These are phyloP conservation scores for Eimeria tenella DNA, from an alignment of 169 alveolate species.

Conservation along the genomic window DNA sequence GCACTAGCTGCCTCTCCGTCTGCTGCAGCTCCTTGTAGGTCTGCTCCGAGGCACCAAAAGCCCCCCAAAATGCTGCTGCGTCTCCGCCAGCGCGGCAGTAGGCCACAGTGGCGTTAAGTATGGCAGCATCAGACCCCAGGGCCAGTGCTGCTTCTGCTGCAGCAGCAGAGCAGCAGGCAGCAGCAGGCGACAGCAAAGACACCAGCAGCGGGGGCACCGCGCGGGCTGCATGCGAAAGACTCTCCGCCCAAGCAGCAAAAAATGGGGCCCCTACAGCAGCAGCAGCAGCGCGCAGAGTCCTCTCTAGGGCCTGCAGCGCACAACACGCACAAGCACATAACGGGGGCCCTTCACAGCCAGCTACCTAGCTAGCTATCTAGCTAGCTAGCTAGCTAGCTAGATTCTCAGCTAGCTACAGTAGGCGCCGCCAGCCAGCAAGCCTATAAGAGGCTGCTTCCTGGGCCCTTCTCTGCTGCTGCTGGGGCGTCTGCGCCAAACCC, in stretches of 20 bases:
- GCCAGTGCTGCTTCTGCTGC: slow-evolving; percentile 62
- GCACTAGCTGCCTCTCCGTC: slow-evolving; percentile 39
- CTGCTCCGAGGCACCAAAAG: neutral
- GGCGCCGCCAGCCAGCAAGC: neutral
- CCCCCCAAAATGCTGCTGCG: slow-evolving; percentile 38
- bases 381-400: neutral
- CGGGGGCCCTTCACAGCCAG: neutral
- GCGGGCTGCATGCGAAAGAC: neutral
- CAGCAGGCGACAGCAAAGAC: slow-evolving; percentile 29
- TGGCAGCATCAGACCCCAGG: slow-evolving; percentile 26
- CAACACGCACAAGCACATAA: neutral
- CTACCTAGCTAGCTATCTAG: slow-evolving; percentile 24
- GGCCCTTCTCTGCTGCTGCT: no score
- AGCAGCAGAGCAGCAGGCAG: slow-evolving; percentile 47
- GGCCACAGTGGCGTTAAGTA: slow-evolving; percentile 12
- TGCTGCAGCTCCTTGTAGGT: neutral
- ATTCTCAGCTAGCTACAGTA: neutral
- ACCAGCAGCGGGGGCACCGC: slow-evolving; percentile 48
- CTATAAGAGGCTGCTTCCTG: no score
- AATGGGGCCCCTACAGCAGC: neutral
- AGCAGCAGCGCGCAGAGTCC: neutral
- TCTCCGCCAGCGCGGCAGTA: slow-evolving; percentile 56
- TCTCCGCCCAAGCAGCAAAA: slow-evolving; percentile 27
- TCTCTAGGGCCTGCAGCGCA: slow-evolving; percentile 37
- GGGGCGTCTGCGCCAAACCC: no score